Percentiles rank a stretch among this genome's conserved stretches.
phyloP scores from a whole-genome alignment of 208 protist species.

The Zelonia costaricensis region DNA sequence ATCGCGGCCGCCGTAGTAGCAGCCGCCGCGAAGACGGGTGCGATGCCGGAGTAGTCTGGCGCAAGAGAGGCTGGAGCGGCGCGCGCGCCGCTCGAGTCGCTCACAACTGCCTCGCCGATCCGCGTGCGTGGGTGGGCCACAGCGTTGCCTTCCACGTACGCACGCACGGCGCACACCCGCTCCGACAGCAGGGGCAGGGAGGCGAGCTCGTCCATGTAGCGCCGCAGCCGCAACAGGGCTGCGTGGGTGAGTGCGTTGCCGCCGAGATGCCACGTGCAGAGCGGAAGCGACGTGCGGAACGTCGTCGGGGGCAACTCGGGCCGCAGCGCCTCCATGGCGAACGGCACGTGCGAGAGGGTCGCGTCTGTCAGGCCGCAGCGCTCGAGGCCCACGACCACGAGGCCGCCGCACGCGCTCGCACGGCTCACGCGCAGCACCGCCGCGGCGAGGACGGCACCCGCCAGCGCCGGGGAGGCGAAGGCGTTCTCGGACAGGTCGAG shows the following conservation, averaged over 20 bases:
- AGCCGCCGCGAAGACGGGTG: too few relatives aligned
- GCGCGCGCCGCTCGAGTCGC: too few relatives aligned
- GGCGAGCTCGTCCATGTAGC: not conserved
- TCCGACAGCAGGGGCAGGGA: too few relatives aligned
- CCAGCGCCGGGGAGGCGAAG: slow-evolving; percentile 2
- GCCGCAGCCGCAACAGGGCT: slow-evolving; percentile 8
- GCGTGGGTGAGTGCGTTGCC: slow-evolving; percentile 9
- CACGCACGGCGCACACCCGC: not conserved
- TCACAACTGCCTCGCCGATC: too few relatives aligned
- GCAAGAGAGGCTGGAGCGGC: too few relatives aligned
- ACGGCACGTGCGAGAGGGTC: not conserved
- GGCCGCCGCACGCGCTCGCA: not conserved
- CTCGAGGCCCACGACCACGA: slow-evolving; percentile 11
- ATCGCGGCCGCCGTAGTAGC: too few relatives aligned
- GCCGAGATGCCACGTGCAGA: slow-evolving; percentile 15
- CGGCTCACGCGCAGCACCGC: slow-evolving; percentile 1
- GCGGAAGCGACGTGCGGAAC: too few relatives aligned
- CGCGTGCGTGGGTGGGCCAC: slow-evolving; percentile 2
- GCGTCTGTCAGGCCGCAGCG: slow-evolving; percentile 7
- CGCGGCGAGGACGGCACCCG: slow-evolving; percentile 5
- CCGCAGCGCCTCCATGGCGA: not conserved
- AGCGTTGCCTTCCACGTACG: slow-evolving; percentile 30
- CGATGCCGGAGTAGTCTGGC: too few relatives aligned
- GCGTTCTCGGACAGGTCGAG: slow-evolving; percentile 21
- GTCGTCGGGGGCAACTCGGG: not conserved